phyloP scores from a whole-genome alignment of 2,329 filamentous ascomycete genomes.

The Ophiostoma pallidulum region DNA sequence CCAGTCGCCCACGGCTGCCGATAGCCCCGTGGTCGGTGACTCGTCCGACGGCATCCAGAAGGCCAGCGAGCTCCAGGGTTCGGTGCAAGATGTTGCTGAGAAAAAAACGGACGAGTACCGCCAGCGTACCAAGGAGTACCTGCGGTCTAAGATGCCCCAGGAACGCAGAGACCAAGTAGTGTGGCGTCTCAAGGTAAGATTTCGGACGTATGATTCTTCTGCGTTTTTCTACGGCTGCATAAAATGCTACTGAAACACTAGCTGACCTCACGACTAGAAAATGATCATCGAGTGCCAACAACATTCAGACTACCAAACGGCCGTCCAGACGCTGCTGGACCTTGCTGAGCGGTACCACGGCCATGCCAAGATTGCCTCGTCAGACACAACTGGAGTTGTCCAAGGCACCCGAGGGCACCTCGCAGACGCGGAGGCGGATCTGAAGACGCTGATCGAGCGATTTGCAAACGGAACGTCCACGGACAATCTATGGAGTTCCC shows the following conservation, averaged over 20 bases:
- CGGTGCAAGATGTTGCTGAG: slow-evolving; percentile 42
- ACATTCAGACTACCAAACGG: slow-evolving; percentile 84
- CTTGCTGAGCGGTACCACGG: slow-evolving; percentile 78
- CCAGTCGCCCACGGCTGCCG: slow-evolving; percentile 28
- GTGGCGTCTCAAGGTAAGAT: slow-evolving; percentile 61
- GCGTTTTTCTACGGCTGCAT: too few species aligned
- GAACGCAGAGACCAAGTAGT: slow-evolving; percentile 89
- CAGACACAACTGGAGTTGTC: slow-evolving; percentile 57
- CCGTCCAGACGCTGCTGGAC: slow-evolving; percentile 76
- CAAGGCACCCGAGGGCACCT: slow-evolving; percentile 64
- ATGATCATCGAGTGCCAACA: slow-evolving; percentile 96
- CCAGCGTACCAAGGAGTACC: slow-evolving; percentile 55
- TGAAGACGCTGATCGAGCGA: slow-evolving; percentile 82
- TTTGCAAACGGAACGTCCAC: slow-evolving; percentile 92
- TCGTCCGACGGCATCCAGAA: slow-evolving; percentile 43
- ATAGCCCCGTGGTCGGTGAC: slow-evolving; percentile 32
- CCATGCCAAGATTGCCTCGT: slow-evolving; percentile 57
- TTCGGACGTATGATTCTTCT: too few species aligned
- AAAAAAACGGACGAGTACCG: slow-evolving; percentile 32
- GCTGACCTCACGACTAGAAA: slow-evolving; percentile 49
- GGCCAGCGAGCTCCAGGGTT: slow-evolving; percentile 41
- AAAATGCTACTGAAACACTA: too few species aligned
- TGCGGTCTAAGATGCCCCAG: slow-evolving; percentile 78
- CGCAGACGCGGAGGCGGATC: slow-evolving; percentile 63
- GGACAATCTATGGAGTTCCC: slow-evolving; percentile 74